Base-by-base conservation (phyloP, 306 rosid species). In the Vicia villosa region DNA sequence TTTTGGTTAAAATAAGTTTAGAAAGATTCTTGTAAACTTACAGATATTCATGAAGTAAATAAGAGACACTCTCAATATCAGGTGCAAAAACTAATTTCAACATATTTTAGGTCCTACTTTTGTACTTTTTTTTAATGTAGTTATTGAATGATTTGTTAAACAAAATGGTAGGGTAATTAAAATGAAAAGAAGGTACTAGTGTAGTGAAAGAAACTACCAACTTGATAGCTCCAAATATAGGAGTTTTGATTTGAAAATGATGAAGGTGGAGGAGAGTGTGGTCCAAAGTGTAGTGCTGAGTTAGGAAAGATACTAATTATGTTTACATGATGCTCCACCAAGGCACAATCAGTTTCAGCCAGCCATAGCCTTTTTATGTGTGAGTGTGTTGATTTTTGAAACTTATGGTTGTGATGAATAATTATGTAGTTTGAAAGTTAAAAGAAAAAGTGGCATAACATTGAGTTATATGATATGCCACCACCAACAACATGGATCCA, bases 281-380 rank as follows among this genome's bases (percentile, higher is more conserved):
- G 84, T 80, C 84, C 83, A 69, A 38, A 11, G 45, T 70, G 41
- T 42, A 34, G 47, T 20, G 47, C 0, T 63, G 73, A n/a, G n/a
- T n/a, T n/a, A n/a, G n/a, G n/a, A n/a, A n/a, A n/a, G n/a, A n/a
- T n/a, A n/a, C n/a, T n/a, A n/a, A n/a, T n/a, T n/a, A n/a, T n/a
- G n/a, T n/a, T n/a, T n/a, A n/a, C n/a, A n/a, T n/a, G n/a, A n/a
- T n/a, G n/a, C n/a, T n/a, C n/a, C n/a, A n/a, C n/a, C n/a, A n/a
- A n/a, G n/a, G n/a, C n/a, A n/a, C n/a, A n/a, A n/a, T n/a, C n/a
- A n/a, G n/a, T n/a, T n/a, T n/a, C n/a, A n/a, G n/a, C n/a, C n/a
- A n/a, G n/a, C n/a, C n/a, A n/a, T n/a, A n/a, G n/a, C n/a, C n/a
- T n/a, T n/a, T n/a, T n/a, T n/a, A n/a, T n/a, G n/a, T n/a, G n/a